Evolutionary conservation across 2,329 filamentous ascomycete genomes (phyloP), one percentile per base, ranked within the genome.

Genomic region (Geosmithia putterillii): DNA sequence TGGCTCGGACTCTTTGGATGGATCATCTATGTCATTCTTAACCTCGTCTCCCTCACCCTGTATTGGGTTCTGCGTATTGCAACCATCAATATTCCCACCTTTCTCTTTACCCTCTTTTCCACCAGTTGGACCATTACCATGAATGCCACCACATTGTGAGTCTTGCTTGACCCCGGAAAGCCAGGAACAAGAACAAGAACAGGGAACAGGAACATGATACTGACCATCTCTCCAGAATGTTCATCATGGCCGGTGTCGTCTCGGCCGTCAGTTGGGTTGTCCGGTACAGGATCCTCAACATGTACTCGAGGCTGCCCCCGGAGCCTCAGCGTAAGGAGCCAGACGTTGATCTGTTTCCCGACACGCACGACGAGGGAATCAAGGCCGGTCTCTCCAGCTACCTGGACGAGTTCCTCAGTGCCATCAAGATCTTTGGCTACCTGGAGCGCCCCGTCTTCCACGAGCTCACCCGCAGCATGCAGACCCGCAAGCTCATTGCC

Each of bases 361-460:
- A 96, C 55, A 82, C 84, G 3, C 86, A 94, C 54, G 90, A 95
- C 51, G 84, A 84, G 41, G 88, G 89, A 48, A 81, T 80, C 23
- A 98, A 98, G 61, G 81, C 88, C 1, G 92, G 90, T 1, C 70
- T 98, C 38, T 81, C 87, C n/a, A 98, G 89, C 58, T 98, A 98
- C 53, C 72, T 98, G 21, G 92, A 98, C 62, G 94, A 98, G 60
- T 98, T 98, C 54, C 69, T 98, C 19, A 96, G 89, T 58, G 92
- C 94, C 23, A 98, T 98, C 67, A 98, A 96, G 63, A 92, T 98
- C 45, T 98, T 98, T 64, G 92, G 92, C 8, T 98, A 96, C 57
- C 70, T 98, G 38, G 92, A 98, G 60, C 79, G 92, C 21, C 88
- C 92, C 0, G 92, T 98, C 37, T 98, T 98, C 56, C 94, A 98